Percentiles rank a stretch among this genome's conserved stretches.
Evolutionary conservation across 2,329 filamentous ascomycete species (phyloP).

Genomic region (Trichoderma guizhouense): DNA sequence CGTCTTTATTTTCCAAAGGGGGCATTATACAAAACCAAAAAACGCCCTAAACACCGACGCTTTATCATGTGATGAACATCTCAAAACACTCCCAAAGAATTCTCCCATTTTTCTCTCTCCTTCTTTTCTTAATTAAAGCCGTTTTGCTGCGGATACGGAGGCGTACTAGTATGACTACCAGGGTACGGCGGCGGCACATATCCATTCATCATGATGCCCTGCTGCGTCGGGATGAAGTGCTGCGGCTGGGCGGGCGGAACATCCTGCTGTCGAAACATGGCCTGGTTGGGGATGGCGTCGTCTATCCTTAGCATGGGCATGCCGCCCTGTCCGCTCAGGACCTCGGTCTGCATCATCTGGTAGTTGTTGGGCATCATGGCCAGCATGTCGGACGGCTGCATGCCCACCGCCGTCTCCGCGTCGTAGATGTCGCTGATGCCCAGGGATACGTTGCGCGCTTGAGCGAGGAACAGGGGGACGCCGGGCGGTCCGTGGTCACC

Average conservation of each 20-base stretch:
- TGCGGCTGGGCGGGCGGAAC: constrained; percentile 5
- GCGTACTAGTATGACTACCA: constrained; percentile 19
- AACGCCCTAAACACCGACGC: constrained; percentile 14
- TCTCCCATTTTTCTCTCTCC: no score
- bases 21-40: background rate
- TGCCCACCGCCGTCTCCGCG: constrained; percentile 23
- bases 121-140: background rate
- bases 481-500: constrained; percentile 26
- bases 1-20: background rate
- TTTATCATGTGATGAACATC: background rate
- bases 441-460: constrained; percentile 24
- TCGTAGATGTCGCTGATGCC: constrained; percentile 24
- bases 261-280: constrained; percentile 25
- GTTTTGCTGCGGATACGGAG: constrained; percentile 21
- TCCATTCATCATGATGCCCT: constrained; percentile 24
- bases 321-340: constrained; percentile 1
- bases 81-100: background rate
- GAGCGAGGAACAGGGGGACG: constrained; percentile 28
- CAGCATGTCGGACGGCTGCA: constrained; percentile 22
- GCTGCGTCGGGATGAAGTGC: constrained; percentile 24
- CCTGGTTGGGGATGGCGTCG: constrained; percentile 13
- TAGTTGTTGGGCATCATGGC: constrained; percentile 21
- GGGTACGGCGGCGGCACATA: constrained; percentile 22
- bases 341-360: constrained; percentile 10
- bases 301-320: constrained; percentile 22